Conservation (phyloP, 2,329 filamentous ascomycete genomes). For the Claviceps paspali region DNA sequence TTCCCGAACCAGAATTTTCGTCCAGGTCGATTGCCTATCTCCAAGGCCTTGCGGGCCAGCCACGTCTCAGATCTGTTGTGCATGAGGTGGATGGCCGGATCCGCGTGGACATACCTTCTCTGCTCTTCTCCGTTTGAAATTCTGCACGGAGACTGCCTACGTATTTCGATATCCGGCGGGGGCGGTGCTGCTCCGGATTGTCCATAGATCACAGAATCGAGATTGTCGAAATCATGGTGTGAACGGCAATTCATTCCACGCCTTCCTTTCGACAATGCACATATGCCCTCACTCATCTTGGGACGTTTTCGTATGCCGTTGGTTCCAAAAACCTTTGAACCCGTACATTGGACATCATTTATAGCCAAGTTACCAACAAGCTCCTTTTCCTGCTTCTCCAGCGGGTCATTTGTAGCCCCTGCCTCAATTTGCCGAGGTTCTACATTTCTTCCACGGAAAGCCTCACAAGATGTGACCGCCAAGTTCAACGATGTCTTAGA, state of each 20-base stretch:
- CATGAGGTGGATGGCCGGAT: constrained; percentile 35
- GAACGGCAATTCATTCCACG: not conserved
- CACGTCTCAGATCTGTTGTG: constrained; percentile 28
- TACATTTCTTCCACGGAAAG: not conserved
- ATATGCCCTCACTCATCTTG: too few species aligned
- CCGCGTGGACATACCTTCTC: constrained; percentile 28
- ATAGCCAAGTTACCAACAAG: not conserved
- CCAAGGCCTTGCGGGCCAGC: constrained; percentile 30
- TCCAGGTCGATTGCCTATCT: constrained; percentile 32
- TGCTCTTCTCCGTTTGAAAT: constrained; percentile 12
- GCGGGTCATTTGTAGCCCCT: not conserved
- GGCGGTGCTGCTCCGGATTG: constrained; percentile 13
- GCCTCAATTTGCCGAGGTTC: not conserved
- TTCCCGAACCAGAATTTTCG: constrained; percentile 37
- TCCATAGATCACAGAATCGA: constrained; percentile 25
- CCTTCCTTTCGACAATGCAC: not conserved
- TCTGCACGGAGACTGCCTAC: not conserved
- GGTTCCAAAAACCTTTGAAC: not conserved
- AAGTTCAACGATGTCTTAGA: not conserved
- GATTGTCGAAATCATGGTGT: constrained; percentile 12
- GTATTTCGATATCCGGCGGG: constrained; percentile 10
- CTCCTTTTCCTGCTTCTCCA: not conserved
- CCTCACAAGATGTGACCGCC: not conserved
- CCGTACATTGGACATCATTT: not conserved
- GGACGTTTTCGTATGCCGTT: not conserved